Conservation (phyloP, 768 basidiomycete genomes). For the Porphyrellus cyaneotinctus region DNA sequence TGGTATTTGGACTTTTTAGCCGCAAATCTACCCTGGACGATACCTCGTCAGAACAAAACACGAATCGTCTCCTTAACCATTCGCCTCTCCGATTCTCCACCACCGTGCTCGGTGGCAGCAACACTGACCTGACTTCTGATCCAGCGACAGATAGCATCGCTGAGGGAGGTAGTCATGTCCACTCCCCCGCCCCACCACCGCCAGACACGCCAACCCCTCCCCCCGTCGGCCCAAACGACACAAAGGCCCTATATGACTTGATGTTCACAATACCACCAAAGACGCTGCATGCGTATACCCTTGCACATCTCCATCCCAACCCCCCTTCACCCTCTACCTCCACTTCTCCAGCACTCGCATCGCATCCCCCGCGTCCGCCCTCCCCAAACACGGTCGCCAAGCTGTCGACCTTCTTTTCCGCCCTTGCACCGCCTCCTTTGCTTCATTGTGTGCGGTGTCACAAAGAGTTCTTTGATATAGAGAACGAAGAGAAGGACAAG, state of each 20-base stretch:
- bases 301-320: constrained; percentile 42
- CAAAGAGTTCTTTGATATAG: constrained; percentile 61
- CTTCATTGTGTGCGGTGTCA: constrained; percentile 79
- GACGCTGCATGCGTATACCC: constrained; percentile 58
- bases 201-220: constrained; percentile 33
- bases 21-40: constrained; percentile 28
- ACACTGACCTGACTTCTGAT: constrained; percentile 20
- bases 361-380: constrained; percentile 18
- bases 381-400: constrained; percentile 40
- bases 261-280: constrained; percentile 62
- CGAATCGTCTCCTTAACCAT: constrained; percentile 35
- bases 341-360: constrained; percentile 14
- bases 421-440: constrained; percentile 60
- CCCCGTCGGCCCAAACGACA: constrained; percentile 40
- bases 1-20: constrained; percentile 42
- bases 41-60: constrained; percentile 1
- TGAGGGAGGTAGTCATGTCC: constrained; percentile 3
- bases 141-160: constrained; percentile 1
- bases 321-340: not conserved
- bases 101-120: constrained; percentile 15
- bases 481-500: constrained; percentile 57
- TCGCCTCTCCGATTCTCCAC: constrained; percentile 24
- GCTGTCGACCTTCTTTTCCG: constrained; percentile 56
- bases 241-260: constrained; percentile 44
- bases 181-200: constrained; percentile 19